These are phyloP conservation scores for Lactarius deliciosus DNA, from an alignment of 768 basidiomycete species.

Conservation along the genomic window DNA sequence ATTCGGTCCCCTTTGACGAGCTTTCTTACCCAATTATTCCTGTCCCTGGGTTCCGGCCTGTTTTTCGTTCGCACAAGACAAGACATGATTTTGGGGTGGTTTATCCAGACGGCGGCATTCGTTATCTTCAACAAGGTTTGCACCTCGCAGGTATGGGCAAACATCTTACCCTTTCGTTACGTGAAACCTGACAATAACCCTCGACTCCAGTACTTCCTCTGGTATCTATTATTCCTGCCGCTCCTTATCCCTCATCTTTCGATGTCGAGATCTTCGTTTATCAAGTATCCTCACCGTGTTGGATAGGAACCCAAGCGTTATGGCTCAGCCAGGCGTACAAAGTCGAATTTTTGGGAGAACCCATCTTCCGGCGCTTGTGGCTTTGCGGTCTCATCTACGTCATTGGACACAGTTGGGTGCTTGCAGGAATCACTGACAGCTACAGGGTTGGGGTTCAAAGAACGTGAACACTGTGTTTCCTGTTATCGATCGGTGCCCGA, in stretches of 20 bases:
- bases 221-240: conserved; percentile 91
- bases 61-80: conserved; percentile 55
- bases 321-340: conserved; percentile 93
- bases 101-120: conserved; percentile 86
- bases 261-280: conserved; percentile 46
- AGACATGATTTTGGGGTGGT: conserved; percentile 82
- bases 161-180: conserved; percentile 22
- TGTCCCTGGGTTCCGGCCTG: conserved; percentile 74
- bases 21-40: conserved; percentile 79
- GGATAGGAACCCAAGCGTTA: conserved; percentile 77
- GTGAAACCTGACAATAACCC: not conserved
- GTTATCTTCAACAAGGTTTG: conserved; percentile 99
- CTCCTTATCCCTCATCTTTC: conserved; percentile 68
- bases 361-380: conserved; percentile 80
- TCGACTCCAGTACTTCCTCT: conserved; percentile 84
- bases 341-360: conserved; percentile 81
- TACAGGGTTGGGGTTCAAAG: conserved; percentile 35
- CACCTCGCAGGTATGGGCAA: conserved; percentile 78
- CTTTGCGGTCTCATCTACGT: conserved; percentile 71
- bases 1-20: conserved; percentile 74
- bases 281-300: conserved; percentile 51
- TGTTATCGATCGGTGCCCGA: not conserved
- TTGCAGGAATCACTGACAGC: conserved; percentile 58
- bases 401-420: conserved; percentile 75
- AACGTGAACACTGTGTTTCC: not conserved